Evolutionary conservation across 345 rosid species (phyloP).

Genomic region (Lepidium sativum): DNA sequence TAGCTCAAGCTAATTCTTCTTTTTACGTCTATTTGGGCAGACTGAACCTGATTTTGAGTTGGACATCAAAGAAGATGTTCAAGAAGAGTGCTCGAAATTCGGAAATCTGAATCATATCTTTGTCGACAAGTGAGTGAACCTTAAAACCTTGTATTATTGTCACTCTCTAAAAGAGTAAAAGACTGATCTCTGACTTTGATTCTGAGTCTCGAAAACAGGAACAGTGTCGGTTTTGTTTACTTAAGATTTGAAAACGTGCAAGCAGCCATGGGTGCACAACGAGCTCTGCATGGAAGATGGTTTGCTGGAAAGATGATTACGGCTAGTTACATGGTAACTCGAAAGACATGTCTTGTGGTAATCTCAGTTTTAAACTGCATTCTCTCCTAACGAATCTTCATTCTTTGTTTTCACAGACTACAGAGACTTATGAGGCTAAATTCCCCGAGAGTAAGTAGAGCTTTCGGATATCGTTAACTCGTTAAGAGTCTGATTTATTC

Average conservation of each 20-base stretch:
- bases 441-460: slow-evolving; percentile 45
- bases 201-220: slow-evolving; percentile 37
- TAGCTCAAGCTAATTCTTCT: not conserved
- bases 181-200: not conserved
- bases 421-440: slow-evolving; percentile 45
- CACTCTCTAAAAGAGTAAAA: not conserved
- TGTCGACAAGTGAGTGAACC: slow-evolving; percentile 66
- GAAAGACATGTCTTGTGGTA: not conserved
- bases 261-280: slow-evolving; percentile 67
- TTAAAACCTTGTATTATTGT: not conserved
- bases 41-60: slow-evolving; percentile 71
- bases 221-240: slow-evolving; percentile 81
- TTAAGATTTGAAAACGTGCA: slow-evolving; percentile 55
- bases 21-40: slow-evolving; percentile 32
- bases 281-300: slow-evolving; percentile 93
- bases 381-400: not conserved
- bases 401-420: slow-evolving; percentile 32
- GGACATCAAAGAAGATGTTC: slow-evolving; percentile 91
- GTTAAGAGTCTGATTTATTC: not conserved
- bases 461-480: not conserved
- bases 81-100: slow-evolving; percentile 71
- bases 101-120: slow-evolving; percentile 67
- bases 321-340: slow-evolving; percentile 71
- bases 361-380: not conserved
- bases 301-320: slow-evolving; percentile 98